Evolutionary conservation across 23 red algal genomes (phyloP).

Genomic region (Cyanidium caldarium): DNA sequence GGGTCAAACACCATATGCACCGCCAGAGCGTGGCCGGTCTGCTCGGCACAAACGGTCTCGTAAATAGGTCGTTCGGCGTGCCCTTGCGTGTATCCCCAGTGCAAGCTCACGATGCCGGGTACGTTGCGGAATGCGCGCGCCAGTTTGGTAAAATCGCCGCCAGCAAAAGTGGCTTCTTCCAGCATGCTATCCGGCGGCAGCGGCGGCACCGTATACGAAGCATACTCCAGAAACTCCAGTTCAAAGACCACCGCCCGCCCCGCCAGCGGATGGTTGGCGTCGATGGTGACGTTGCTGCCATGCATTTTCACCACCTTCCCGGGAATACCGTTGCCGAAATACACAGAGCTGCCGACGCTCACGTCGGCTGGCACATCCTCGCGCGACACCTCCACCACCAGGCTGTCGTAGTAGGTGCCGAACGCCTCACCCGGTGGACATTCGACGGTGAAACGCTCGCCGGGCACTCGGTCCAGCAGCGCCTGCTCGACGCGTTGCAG

Average conservation of each 20-base stretch:
- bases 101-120: slow-evolving; percentile 25
- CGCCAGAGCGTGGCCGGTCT: slow-evolving; percentile 41
- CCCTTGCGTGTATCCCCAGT: slow-evolving; percentile 54
- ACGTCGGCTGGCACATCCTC: slow-evolving; percentile 12
- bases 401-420: slow-evolving; percentile 20
- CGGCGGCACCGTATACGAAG: slow-evolving; percentile 11
- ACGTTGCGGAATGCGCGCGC: slow-evolving; percentile 34
- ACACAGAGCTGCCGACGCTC: slow-evolving; percentile 15
- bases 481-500: too few species aligned
- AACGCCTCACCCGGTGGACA: too few species aligned
- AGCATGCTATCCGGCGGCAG: too few species aligned
- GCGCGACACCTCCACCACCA: slow-evolving; percentile 14
- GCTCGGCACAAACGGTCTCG: slow-evolving; percentile 37
- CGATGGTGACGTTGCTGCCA: slow-evolving; percentile 18
- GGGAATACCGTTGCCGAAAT: slow-evolving; percentile 23
- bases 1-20: slow-evolving; percentile 52
- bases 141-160: too few species aligned
- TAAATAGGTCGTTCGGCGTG: slow-evolving; percentile 23
- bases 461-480: too few species aligned
- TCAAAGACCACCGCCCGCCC: slow-evolving; percentile 49
- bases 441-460: too few species aligned
- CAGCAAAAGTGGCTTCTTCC: too few species aligned
- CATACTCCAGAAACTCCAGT: slow-evolving; percentile 39
- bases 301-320: slow-evolving; percentile 13
- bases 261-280: slow-evolving; percentile 49